Base-by-base conservation (phyloP, 2,329 filamentous ascomycete species). In the Talaromyces sp. region DNA sequence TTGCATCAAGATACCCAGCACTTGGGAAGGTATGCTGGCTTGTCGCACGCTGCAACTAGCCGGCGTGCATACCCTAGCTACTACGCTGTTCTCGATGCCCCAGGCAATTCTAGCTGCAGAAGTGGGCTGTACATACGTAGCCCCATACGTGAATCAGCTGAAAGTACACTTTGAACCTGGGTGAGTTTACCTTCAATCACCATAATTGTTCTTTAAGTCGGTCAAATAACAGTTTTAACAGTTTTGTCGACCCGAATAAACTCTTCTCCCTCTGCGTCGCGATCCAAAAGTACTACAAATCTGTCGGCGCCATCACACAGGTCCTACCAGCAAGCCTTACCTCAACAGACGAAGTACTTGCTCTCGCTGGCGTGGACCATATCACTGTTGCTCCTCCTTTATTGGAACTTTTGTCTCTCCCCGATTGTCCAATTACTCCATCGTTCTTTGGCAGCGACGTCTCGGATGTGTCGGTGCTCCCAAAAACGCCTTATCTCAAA, bases 71-170 rank as follows among this genome's bases (percentile, higher is more conserved):
- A 88, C 87, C 0, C 76, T 89, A 2, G 86, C 85, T 0, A 90
- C 87, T 0, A 88, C 85, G 1, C 77, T 90, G 57, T 90, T 89
- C 70, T 84, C 83, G 50, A 80, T 88, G 69, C 80, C 85, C 47
- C 87, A 89, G 71, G 87, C 86, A 0, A 79, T 80, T 1, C 76
- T 88, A 1, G 87, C 87, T 0, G 83, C 81, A 0, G 82, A 87
- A 59, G 84, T 82, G 0, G 80, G 82, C 3, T 89, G 86, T 68
- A 82, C 82, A 0, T 89, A 88, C 69, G 85, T 90, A 50, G 85
- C 87, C 0, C 87, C 88, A 0, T 82, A 88, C 67, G 84, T 90
- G 35, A 88, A 89, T 70, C 86, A 89, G 68, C 76, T 90, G 47
- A 84, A 83, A 67, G 87, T 88, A 5, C 86, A 89, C 69, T 85